Percentiles rank a stretch among this genome's conserved stretches.
phyloP scores from a whole-genome alignment of 1,284 basidiomycete species.

The Marasmius oreades region DNA sequence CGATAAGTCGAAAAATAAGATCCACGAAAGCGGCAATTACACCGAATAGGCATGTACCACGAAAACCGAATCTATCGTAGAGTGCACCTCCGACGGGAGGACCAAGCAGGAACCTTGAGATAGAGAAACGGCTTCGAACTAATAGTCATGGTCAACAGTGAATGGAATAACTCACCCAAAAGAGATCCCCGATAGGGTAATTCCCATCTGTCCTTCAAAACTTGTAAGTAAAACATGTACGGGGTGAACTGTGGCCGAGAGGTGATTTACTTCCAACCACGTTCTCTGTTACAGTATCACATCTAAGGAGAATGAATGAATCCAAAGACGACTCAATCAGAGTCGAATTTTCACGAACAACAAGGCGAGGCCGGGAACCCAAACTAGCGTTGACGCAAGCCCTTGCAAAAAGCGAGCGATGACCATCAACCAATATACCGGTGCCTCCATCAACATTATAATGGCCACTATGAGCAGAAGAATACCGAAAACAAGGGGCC shows the following conservation, averaged over 20 bases:
- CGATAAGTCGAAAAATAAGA: conserved; percentile 55
- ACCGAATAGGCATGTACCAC: conserved; percentile 72
- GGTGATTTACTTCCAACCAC: conserved; percentile 55
- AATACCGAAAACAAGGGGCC: conserved; percentile 59
- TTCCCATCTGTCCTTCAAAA: conserved; percentile 60
- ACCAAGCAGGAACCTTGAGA: conserved; percentile 45
- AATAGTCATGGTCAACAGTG: neutral
- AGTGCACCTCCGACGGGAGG: conserved; percentile 71
- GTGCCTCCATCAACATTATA: conserved; percentile 76
- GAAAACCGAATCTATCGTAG: conserved; percentile 65
- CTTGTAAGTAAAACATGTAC: neutral
- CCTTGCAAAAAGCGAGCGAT: conserved; percentile 72
- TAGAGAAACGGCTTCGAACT: neutral
- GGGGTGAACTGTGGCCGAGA: neutral
- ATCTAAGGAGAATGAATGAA: conserved; percentile 35
- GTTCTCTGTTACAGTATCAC: conserved; percentile 62
- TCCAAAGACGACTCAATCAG: neutral
- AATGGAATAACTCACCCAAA: conserved; percentile 44
- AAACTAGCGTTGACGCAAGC: conserved; percentile 68
- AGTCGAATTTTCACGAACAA: conserved; percentile 39
- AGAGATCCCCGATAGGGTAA: conserved; percentile 68
- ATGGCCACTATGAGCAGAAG: conserved; percentile 54
- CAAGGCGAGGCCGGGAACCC: conserved; percentile 73
- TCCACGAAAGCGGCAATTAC: conserved; percentile 59
- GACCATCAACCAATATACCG: conserved; percentile 67